A percentile compares a stretch with the other conserved stretches of the same genome.
These are phyloP conservation scores for Pinus tabuliformis DNA, from an alignment of 75 land plant species.

Conservation along the genomic window DNA sequence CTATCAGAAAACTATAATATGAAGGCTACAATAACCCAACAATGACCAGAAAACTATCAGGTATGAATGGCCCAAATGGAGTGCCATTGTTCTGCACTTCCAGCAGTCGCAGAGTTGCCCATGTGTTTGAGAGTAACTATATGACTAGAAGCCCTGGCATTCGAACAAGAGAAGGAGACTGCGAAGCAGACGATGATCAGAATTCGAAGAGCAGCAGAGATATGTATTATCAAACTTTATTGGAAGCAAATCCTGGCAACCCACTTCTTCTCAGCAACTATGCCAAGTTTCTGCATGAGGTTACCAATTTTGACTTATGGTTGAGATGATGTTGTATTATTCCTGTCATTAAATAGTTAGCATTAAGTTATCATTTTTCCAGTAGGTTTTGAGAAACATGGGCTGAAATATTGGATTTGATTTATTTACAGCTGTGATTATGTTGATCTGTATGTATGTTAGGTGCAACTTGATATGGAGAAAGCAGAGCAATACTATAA, in stretches of 20 bases:
- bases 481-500: constrained; percentile 41
- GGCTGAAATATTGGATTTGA: not conserved
- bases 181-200: constrained; percentile 3
- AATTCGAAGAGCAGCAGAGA: constrained; percentile 19
- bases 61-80: not conserved
- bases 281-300: constrained; percentile 60
- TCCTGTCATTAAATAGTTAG: too few relatives aligned
- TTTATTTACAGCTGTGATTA: not conserved
- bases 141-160: constrained; percentile 6
- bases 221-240: constrained; percentile 41
- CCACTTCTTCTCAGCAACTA: constrained; percentile 52
- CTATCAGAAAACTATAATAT: too few relatives aligned
- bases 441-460: too few relatives aligned
- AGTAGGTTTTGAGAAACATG: not conserved
- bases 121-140: not conserved
- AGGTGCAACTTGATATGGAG: constrained; percentile 18
- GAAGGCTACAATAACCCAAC: too few relatives aligned
- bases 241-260: constrained; percentile 58
- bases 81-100: not conserved
- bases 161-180: constrained; percentile 12
- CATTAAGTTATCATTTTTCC: too few relatives aligned
- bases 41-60: too few relatives aligned
- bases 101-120: not conserved
- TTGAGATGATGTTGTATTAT: not conserved
- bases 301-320: not conserved